Conservation (phyloP, 1,284 basidiomycete species). For the Rhodotorula sp. region DNA sequence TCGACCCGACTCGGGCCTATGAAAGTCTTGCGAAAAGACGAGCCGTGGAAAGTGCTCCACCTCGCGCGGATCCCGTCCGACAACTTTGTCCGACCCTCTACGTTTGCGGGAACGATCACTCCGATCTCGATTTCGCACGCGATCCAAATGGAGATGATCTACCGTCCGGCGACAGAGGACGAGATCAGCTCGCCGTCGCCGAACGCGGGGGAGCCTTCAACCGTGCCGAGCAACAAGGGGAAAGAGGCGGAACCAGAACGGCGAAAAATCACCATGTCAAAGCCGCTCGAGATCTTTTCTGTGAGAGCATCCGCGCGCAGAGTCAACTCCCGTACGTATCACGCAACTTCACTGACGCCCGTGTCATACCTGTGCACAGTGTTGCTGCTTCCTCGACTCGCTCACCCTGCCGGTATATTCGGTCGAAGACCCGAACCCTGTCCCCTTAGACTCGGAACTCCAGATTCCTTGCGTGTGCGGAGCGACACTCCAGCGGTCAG, state of each 20-base stretch:
- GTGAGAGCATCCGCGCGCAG: neutral
- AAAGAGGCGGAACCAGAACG: constrained; percentile 18
- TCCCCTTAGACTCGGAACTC: constrained; percentile 24
- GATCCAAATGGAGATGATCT: constrained; percentile 34
- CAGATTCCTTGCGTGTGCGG: constrained; percentile 35
- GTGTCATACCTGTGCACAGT: constrained; percentile 2
- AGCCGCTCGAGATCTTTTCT: constrained; percentile 1
- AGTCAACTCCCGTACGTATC: no score
- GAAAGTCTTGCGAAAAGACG: constrained; percentile 22
- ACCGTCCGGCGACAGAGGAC: constrained; percentile 26
- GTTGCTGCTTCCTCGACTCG: constrained; percentile 41
- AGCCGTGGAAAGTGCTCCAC: constrained; percentile 33
- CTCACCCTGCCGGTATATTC: constrained; percentile 39
- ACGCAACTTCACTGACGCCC: neutral
- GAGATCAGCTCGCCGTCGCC: constrained; percentile 13
- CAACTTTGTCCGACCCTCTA: constrained; percentile 33
- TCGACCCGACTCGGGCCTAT: constrained; percentile 23
- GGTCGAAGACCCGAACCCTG: constrained; percentile 31
- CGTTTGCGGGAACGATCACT: constrained; percentile 26
- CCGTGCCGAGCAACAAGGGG: constrained; percentile 10
- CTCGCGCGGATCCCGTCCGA: constrained; percentile 36
- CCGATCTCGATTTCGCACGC: constrained; percentile 29
- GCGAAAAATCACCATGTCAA: constrained; percentile 16
- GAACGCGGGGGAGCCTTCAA: neutral
- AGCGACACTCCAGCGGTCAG: constrained; percentile 7